Base-by-base conservation (phyloP, 139 green algal species). In the Tetradesmus lagerheimii region DNA sequence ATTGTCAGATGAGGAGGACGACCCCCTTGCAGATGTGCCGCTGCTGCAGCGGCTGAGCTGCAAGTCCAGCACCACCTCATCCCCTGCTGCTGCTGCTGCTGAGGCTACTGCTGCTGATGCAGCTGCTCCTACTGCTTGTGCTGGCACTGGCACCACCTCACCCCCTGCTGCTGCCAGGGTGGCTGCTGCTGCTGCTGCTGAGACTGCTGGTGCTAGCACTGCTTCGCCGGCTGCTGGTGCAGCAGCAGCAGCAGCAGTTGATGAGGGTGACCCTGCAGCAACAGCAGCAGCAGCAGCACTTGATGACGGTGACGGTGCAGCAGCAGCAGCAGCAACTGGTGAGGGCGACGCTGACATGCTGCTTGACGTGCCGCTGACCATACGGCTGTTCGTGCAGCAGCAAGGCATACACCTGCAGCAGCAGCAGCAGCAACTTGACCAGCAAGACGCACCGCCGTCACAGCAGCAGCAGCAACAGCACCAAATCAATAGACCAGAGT, bases 351-450 rank as follows among this genome's bases (percentile, higher is more conserved):
- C 39, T 53, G 83, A 78, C 20, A 8, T 88, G 35, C 25, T 79
- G 83, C 35, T 57, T 15, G 64, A 79, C 39, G 62, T 79, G 35
- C 83, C 83, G 4, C 67, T 79, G 57, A 53, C 83, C 2, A 78
- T 79, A 18, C 45, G 83, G 35, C 31, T 62, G 62, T 79, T 39
- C n/a, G 45, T 86, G n/a, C 64, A 74, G 80, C 45, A 86, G 45
- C 80, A 86, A 29, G 57, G 38, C 35, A 39, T 79, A n/a, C 50
- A 80, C 34, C 18, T 64, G 35, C 75, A 80, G 35, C 75, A 80
- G 75, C 75, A 80, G 75, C 35, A 47, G 43, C 12, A 20, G 50
- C 29, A 43, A 50, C 31, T 77, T 29, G 43, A 47, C 43, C 80
- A 76, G 47, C 81, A 16, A 50, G 45, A 5, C 1, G 82, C 50